phyloP scores from a whole-genome alignment of 2,329 filamentous ascomycete genomes.

The Lasiodiplodia hormozganensis region DNA sequence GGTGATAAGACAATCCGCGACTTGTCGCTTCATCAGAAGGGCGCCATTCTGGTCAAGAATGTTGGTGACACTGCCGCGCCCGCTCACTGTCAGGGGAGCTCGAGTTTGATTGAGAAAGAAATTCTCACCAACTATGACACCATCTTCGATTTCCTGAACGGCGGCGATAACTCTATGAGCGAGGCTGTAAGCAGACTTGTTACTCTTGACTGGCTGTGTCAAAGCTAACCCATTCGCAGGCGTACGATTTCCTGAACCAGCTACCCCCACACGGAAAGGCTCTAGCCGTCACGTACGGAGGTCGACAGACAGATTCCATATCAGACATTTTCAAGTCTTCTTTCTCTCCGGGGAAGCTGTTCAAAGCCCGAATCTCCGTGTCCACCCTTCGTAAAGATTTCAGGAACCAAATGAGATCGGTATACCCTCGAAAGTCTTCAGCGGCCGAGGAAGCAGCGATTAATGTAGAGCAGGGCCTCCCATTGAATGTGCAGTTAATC shows the following conservation, averaged over 20 bases:
- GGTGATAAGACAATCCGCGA: slow-evolving; percentile 69
- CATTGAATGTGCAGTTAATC: slow-evolving; percentile 42
- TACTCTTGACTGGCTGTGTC: background rate
- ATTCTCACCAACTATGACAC: slow-evolving; percentile 83
- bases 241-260: slow-evolving; percentile 44
- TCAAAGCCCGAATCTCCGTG: slow-evolving; percentile 42
- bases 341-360: slow-evolving; percentile 45
- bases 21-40: slow-evolving; percentile 57
- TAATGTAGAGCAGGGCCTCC: slow-evolving; percentile 34
- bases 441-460: background rate
- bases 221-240: slow-evolving; percentile 35
- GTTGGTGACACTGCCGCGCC: background rate
- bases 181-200: slow-evolving; percentile 32
- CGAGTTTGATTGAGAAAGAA: slow-evolving; percentile 70
- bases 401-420: slow-evolving; percentile 41
- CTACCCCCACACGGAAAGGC: slow-evolving; percentile 43
- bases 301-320: slow-evolving; percentile 5
- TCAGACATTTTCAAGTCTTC: slow-evolving; percentile 31
- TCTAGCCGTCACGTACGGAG: slow-evolving; percentile 28
- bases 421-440: slow-evolving; percentile 31
- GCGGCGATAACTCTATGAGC: slow-evolving; percentile 63
- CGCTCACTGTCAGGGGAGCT: slow-evolving; percentile 21
- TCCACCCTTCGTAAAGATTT: slow-evolving; percentile 31
- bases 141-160: slow-evolving; percentile 79
- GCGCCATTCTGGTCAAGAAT: slow-evolving; percentile 37